These are phyloP conservation scores for Pluteus cervinus DNA, from an alignment of 768 basidiomycete species.

Conservation along the genomic window DNA sequence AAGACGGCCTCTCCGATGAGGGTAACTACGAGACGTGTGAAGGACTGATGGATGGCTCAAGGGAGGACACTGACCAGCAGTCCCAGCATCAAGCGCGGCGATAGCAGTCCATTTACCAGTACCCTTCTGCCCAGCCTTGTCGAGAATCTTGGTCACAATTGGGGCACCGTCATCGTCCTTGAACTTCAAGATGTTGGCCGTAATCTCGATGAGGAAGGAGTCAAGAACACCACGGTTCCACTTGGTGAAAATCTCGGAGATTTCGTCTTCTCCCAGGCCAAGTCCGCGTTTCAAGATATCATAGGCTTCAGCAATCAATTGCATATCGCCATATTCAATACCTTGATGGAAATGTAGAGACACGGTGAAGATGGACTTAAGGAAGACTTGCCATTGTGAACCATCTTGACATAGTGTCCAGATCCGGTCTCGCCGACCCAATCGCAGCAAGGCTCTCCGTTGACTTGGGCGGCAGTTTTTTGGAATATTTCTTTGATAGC, in stretches of 20 bases:
- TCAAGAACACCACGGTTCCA: slow-evolving; percentile 99
- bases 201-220: slow-evolving; percentile 99
- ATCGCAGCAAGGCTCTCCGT: slow-evolving; percentile 97
- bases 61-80: slow-evolving; percentile 50
- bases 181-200: slow-evolving; percentile 93
- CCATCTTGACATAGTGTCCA: slow-evolving; percentile 99
- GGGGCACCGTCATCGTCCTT: slow-evolving; percentile 94
- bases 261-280: slow-evolving; percentile 80
- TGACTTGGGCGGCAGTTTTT: slow-evolving; percentile 90
- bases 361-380: slow-evolving; percentile 5
- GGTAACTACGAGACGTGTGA: slow-evolving; percentile 57
- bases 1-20: slow-evolving; percentile 99
- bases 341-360: slow-evolving; percentile 41
- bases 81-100: slow-evolving; percentile 89
- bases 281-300: slow-evolving; percentile 98
- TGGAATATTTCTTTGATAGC: slow-evolving; percentile 99
- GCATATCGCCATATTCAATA: slow-evolving; percentile 99
- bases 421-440: slow-evolving; percentile 97
- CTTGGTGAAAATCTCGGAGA: slow-evolving; percentile 86
- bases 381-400: slow-evolving; percentile 74
- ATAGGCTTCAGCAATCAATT: slow-evolving; percentile 97
- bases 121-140: slow-evolving; percentile 97
- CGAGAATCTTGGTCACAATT: slow-evolving; percentile 90
- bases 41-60: slow-evolving; percentile 5
- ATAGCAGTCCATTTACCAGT: slow-evolving; percentile 99